Evolutionary conservation across 2,329 filamentous ascomycete genomes (phyloP).

Genomic region (Trichoderma lentiforme): DNA sequence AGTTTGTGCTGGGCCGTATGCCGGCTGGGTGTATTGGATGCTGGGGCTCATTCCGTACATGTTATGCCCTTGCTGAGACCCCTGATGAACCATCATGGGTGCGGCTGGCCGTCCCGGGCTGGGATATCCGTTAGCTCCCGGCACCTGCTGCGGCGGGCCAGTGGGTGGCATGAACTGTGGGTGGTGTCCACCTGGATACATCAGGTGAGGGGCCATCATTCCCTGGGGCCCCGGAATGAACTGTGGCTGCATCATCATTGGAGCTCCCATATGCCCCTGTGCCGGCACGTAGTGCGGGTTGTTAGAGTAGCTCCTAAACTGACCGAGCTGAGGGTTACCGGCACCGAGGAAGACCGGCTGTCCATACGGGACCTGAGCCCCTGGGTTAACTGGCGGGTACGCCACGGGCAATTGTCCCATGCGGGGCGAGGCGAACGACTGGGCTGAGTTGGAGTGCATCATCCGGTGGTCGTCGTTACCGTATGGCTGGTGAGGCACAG

Average conservation of each 20-base stretch:
- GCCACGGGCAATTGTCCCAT: conserved; percentile 67
- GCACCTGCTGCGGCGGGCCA: conserved; percentile 55
- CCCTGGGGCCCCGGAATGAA: conserved; percentile 72
- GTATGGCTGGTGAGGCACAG: conserved; percentile 61
- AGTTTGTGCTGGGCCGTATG: conserved; percentile 66
- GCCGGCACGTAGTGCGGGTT: conserved; percentile 69
- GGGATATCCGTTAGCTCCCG: conserved; percentile 75
- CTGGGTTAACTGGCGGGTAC: conserved; percentile 67
- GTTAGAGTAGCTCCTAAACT: conserved; percentile 68
- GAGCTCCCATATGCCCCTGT: conserved; percentile 65
- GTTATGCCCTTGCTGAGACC: conserved; percentile 84
- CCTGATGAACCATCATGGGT: conserved; percentile 92
- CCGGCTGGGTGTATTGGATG: conserved; percentile 71
- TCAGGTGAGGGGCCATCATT: conserved; percentile 72
- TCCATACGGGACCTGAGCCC: conserved; percentile 66
- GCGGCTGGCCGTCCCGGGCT: conserved; percentile 77
- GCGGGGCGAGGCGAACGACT: conserved; percentile 82
- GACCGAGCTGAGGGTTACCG: conserved; percentile 65
- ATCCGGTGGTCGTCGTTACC: conserved; percentile 83
- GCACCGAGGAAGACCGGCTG: conserved; percentile 72
- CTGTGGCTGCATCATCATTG: conserved; percentile 80
- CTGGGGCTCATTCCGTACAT: conserved; percentile 74
- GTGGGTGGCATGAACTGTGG: conserved; percentile 61
- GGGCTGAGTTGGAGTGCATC: conserved; percentile 79
- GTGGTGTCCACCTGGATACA: conserved; percentile 69